Conservation (phyloP, 2,329 filamentous ascomycete genomes). For the Aspergillus phoenicis region DNA sequence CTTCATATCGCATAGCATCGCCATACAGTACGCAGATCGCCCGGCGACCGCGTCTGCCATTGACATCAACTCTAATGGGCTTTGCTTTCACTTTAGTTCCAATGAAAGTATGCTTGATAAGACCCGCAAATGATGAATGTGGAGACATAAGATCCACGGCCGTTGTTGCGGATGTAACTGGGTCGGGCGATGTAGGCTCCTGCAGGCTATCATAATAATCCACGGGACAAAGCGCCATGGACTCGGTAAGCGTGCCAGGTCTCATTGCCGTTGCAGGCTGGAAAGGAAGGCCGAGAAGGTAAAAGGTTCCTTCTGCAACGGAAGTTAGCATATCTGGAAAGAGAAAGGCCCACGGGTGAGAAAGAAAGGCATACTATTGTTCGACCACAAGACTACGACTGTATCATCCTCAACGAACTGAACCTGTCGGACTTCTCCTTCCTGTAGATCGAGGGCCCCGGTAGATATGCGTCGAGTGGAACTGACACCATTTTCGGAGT, state of each 20-base stretch:
- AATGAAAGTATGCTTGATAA: constrained; percentile 53
- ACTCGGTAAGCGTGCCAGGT: constrained; percentile 12
- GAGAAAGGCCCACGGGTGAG: neutral
- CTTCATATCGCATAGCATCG: constrained; percentile 56
- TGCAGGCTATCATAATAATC: constrained; percentile 23
- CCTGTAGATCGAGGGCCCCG: constrained; percentile 36
- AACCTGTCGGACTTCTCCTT: constrained; percentile 56
- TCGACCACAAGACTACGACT: constrained; percentile 61
- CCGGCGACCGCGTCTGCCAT: constrained; percentile 57
- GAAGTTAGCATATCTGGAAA: neutral
- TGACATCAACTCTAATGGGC: constrained; percentile 56
- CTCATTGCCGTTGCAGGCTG: constrained; percentile 19
- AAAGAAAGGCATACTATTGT: constrained; percentile 29
- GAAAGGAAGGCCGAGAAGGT: constrained; percentile 41
- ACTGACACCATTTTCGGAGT: constrained; percentile 63
- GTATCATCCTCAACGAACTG: constrained; percentile 67
- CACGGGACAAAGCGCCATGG: constrained; percentile 17
- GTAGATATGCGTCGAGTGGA: constrained; percentile 38
- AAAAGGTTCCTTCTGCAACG: constrained; percentile 27
- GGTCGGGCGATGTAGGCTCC: constrained; percentile 17
- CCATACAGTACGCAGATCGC: constrained; percentile 59
- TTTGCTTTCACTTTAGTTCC: constrained; percentile 40
- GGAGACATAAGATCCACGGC: constrained; percentile 25
- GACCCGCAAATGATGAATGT: constrained; percentile 20
- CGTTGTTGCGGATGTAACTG: constrained; percentile 16